phyloP scores from a whole-genome alignment of 169 alveolate species.

The Sarcocystis neurona region DNA sequence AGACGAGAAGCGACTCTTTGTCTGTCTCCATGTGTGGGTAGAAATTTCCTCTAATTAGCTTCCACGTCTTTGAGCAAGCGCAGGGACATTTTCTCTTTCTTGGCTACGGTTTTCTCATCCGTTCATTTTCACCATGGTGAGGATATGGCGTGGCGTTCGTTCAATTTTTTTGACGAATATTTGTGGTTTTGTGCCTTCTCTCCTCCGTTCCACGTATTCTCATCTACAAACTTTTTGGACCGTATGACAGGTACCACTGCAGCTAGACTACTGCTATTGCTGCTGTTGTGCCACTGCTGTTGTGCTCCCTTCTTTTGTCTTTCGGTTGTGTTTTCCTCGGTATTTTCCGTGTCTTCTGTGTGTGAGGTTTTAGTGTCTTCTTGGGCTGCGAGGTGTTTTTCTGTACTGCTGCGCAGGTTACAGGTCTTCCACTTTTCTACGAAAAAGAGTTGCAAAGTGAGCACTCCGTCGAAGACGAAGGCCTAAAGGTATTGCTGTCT shows the following conservation, averaged over 20 bases:
- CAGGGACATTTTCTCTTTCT: too few relatives aligned
- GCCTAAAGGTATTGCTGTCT: slow-evolving; percentile 43
- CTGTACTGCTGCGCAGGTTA: neutral
- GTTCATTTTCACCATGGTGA: too few relatives aligned
- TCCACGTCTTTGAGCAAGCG: too few relatives aligned
- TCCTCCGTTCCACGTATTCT: too few relatives aligned
- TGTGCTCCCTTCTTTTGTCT: neutral
- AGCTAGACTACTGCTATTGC: neutral
- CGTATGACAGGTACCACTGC: neutral
- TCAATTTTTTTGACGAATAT: too few relatives aligned
- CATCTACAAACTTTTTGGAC: neutral
- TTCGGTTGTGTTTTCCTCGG: neutral
- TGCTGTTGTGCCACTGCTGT: neutral
- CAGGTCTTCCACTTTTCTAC: slow-evolving; percentile 55
- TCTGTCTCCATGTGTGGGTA: too few relatives aligned
- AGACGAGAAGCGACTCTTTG: too few relatives aligned
- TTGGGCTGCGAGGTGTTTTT: neutral
- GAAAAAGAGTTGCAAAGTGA: slow-evolving; percentile 28
- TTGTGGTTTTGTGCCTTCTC: too few relatives aligned
- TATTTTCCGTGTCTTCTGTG: neutral
- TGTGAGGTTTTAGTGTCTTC: neutral
- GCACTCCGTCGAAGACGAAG: slow-evolving; percentile 27
- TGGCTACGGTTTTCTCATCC: too few relatives aligned
- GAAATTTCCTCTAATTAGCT: too few relatives aligned
- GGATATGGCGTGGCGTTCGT: too few relatives aligned